Evolutionary conservation across 2,329 filamentous ascomycete species (phyloP), one percentile per base, ranked within the genome.

Genomic region (Pseudocercospora macadamiae): DNA sequence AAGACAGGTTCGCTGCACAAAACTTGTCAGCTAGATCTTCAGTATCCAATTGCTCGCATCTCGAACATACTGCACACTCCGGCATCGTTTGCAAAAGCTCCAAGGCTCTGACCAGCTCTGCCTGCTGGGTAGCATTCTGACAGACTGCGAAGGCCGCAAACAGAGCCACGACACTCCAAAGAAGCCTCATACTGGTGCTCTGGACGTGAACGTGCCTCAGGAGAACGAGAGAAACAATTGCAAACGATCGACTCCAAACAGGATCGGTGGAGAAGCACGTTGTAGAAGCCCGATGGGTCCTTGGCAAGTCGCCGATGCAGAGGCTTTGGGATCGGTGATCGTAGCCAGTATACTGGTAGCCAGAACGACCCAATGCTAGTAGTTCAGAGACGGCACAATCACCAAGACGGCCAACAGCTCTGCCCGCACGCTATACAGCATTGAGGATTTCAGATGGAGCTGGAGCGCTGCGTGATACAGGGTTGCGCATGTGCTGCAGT

Each of bases 21-120:
- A 12, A 5, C n/a, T 4, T 7, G 16, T 36, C 39, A 44, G 44
- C 10, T 21, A 8, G n/a, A 28, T 7, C 4, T n/a, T 16, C 3
- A 14, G 9, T 26, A 1, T 9, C 37, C 32, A 21, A 19, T 36
- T 10, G 10, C n/a, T 18, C 16, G 4, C 1, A 8, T 34, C 12
- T 10, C 14, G 28, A 28, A 54, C 52, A 12, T 55, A 63, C 62
- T 9, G 62, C 57, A 53, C 62, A 64, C 23, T 56, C 32, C 10
- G 60, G 60, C 57, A 63, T 63, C 7, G 23, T 49, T n/a, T 51
- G 30, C 36, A 62, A 8, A 19, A 64, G 37, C 7, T 44, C 34
- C 37, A 64, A 47, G 9, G 57, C 57, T 32, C 44, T 32, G n/a
- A 23, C 4, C n/a, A 60, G 48, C 18, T 62, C 25, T 8, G 52